A percentile compares a stretch with the other conserved stretches of the same genome.
phyloP scores from a whole-genome alignment of 2,329 filamentous ascomycete species.

The Sclerotinia nivalis region DNA sequence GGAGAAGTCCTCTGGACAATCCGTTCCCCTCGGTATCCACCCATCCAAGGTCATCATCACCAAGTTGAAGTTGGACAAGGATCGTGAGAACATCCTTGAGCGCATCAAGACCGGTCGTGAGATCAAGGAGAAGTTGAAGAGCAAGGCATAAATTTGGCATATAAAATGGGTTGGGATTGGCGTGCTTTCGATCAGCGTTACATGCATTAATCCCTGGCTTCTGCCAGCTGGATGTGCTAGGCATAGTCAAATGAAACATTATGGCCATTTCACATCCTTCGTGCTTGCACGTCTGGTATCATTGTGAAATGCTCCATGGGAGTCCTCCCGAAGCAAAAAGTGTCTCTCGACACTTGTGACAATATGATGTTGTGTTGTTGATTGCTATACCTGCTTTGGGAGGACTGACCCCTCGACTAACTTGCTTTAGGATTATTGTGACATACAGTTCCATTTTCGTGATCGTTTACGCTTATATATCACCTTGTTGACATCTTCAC shows the following conservation, averaged over 20 bases:
- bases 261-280: conserved; percentile 70
- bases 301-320: conserved; percentile 74
- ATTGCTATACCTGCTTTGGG: conserved; percentile 42
- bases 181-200: conserved; percentile 31
- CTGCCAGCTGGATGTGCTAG: conserved; percentile 30
- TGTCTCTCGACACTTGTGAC: conserved; percentile 24
- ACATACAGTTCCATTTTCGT: neutral
- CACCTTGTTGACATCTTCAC: conserved; percentile 69
- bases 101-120: conserved; percentile 81
- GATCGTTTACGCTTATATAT: conserved; percentile 70
- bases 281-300: conserved; percentile 45
- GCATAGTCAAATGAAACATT: conserved; percentile 42
- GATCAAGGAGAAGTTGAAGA: conserved; percentile 62
- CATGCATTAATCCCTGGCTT: conserved; percentile 26
- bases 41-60: conserved; percentile 97
- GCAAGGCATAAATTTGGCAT: conserved; percentile 35
- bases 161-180: conserved; percentile 26
- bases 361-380: conserved; percentile 28
- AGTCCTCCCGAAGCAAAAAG: conserved; percentile 63
- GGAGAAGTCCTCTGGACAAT: conserved; percentile 97
- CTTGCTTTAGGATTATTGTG: conserved; percentile 20
- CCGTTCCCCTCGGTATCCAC: conserved; percentile 90
- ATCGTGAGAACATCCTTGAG: conserved; percentile 85
- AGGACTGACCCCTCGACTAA: conserved; percentile 37
- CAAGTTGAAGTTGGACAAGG: conserved; percentile 98